Base-by-base conservation (phyloP, 23 red algal species). In the Agarophyton chilense region DNA sequence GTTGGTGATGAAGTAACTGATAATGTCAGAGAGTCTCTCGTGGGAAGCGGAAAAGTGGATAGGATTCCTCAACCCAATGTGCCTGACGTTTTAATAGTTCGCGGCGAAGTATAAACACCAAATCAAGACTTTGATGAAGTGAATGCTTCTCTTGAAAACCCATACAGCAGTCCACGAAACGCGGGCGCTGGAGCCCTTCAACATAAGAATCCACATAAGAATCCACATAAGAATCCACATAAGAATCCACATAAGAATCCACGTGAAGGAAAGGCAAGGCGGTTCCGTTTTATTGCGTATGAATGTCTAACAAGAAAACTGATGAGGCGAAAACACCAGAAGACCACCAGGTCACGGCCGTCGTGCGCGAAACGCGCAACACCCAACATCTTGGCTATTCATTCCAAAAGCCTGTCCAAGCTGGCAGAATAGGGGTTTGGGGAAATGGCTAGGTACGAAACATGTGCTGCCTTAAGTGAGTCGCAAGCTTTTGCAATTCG, bases 111-210 rank as follows among this genome's bases (percentile, higher is more conserved):
- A 25, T 92, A 89, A 28, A 96, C 92, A 40, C 10, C 54, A 45
- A 74, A 36, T 62, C 67, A 44, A 43, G 87, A 83, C 33, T 92
- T 96, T 28, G 29, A 58, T 28, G 53, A 68, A 50, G 73, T 95
- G 50, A 95, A 95, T 53, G 41, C 16, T 34, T 38, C 50, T 34
- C 81, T 88, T 25, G 51, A 80, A 58, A 58, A 44, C 24, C 35
- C 35, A 56, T 61, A 92, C 47, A 80, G 87, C 34, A 96, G 88
- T 58, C 67, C 89, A 52, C 57, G 94, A 44, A 96, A 96, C 52
- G 88, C 94, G 19, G 94, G 87, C 22, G 94, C 87, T 26, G 94
- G 94, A 13, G 94, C 86, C 33, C 87, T 96, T 8, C 92, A 92
- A 46, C 86, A 92, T 19, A 85, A 84, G 41, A 68, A 92, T 67